phyloP scores from a whole-genome alignment of 2,329 filamentous ascomycete genomes.

The Diatrype stigma region DNA sequence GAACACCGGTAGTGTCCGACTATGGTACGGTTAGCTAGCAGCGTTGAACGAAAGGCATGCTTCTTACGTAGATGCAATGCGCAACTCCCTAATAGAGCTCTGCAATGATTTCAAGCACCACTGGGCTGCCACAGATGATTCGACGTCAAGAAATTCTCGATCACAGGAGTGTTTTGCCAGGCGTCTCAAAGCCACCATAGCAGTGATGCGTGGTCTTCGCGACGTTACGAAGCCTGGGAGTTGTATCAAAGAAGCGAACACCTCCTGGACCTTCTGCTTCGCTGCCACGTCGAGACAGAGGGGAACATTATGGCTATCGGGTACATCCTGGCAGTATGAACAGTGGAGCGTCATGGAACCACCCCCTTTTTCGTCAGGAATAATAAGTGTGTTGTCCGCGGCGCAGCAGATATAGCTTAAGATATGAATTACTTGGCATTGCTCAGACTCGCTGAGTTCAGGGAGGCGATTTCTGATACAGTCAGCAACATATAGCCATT shows the following conservation, averaged over 20 bases:
- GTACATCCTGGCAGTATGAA: conserved; percentile 14
- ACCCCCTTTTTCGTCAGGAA: conserved; percentile 6
- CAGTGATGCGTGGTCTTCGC: conserved; percentile 60
- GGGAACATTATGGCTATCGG: conserved; percentile 2
- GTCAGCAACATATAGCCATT: conserved; percentile 23
- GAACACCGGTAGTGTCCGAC: conserved; percentile 63
- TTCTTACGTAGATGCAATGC: conserved; percentile 69
- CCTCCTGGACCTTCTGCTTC: conserved; percentile 36
- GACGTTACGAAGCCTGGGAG: conserved; percentile 46
- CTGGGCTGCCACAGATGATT: conserved; percentile 64
- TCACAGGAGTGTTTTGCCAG: conserved; percentile 64
- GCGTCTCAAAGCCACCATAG: conserved; percentile 67
- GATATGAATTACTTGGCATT: conserved; percentile 49
- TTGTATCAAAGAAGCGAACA: conserved; percentile 45
- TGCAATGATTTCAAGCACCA: conserved; percentile 79
- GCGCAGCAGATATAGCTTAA: conserved; percentile 57
- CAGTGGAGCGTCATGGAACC: conserved; percentile 15
- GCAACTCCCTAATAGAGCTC: conserved; percentile 80
- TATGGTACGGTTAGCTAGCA: conserved; percentile 27
- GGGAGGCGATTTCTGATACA: conserved; percentile 38
- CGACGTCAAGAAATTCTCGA: conserved; percentile 59
- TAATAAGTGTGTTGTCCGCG: conserved; percentile 40
- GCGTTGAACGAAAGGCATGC: conserved; percentile 4
- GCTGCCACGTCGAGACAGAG: conserved; percentile 16
- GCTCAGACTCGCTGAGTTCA: conserved; percentile 41